Percentiles rank a stretch among this genome's conserved stretches.
Evolutionary conservation across 148 eudicot species (phyloP).

Genomic region (Fagopyrum esculentum): DNA sequence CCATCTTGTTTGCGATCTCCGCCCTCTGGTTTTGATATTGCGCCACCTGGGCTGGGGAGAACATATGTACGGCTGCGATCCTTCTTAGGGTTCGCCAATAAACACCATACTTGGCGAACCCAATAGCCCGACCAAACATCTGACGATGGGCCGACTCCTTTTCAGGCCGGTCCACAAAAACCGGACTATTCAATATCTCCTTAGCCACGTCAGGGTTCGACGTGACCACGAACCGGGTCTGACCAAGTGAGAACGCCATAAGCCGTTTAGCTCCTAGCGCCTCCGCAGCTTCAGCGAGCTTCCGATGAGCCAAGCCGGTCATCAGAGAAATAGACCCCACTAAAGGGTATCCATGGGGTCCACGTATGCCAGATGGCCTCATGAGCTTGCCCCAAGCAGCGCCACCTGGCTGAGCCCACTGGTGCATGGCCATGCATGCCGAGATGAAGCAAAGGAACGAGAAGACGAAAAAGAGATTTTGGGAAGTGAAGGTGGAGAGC

Average conservation of each 20-base stretch:
- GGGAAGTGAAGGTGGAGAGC: slow-evolving; percentile 15
- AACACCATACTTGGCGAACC: slow-evolving; percentile 63
- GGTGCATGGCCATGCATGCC: slow-evolving; percentile 22
- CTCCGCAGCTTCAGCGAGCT: slow-evolving; percentile 35
- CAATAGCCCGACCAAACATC: slow-evolving; percentile 69
- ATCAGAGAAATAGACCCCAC: slow-evolving; percentile 53
- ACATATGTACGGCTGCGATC: slow-evolving; percentile 50
- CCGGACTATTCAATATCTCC: slow-evolving; percentile 37
- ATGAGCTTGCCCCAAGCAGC: slow-evolving; percentile 58
- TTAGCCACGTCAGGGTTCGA: slow-evolving; percentile 54
- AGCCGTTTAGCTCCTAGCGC: slow-evolving; percentile 28
- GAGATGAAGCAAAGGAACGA: slow-evolving; percentile 14
- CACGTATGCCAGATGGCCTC: slow-evolving; percentile 29
- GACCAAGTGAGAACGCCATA: slow-evolving; percentile 63
- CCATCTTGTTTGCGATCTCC: slow-evolving; percentile 29
- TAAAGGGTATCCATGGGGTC: slow-evolving; percentile 56
- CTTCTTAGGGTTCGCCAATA: slow-evolving; percentile 60
- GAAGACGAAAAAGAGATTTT: slow-evolving; percentile 8
- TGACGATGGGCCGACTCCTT: slow-evolving; percentile 59
- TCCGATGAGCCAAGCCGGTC: slow-evolving; percentile 51
- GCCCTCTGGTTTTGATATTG: slow-evolving; percentile 27
- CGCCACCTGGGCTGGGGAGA: slow-evolving; percentile 37
- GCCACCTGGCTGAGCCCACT: slow-evolving; percentile 62
- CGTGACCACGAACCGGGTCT: slow-evolving; percentile 51
- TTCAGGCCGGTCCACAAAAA: slow-evolving; percentile 56